phyloP scores from a whole-genome alignment of 139 green algal genomes.

The Tetradesmus obliquus region DNA sequence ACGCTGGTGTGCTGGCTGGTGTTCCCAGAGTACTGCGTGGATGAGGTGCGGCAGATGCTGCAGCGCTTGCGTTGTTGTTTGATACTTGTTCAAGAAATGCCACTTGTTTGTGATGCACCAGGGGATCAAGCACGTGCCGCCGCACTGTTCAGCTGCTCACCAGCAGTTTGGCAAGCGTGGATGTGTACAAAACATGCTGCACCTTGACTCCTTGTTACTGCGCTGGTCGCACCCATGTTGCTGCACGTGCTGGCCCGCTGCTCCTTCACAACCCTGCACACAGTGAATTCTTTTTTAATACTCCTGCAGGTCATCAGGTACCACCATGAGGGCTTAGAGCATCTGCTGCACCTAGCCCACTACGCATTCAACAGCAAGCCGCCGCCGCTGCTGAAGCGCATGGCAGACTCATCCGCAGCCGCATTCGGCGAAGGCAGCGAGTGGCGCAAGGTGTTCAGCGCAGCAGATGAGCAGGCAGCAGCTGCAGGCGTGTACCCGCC shows the following conservation, averaged over 20 bases:
- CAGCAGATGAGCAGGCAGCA: background rate
- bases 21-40: constrained; percentile 22
- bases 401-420: background rate
- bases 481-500: background rate
- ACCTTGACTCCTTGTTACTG: too few species aligned
- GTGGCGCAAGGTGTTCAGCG: background rate
- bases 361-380: background rate
- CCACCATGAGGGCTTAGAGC: constrained; percentile 23
- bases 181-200: too few species aligned
- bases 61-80: too few species aligned
- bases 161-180: too few species aligned
- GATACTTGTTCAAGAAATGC: too few species aligned
- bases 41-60: background rate
- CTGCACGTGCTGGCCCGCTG: too few species aligned
- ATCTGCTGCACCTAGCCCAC: constrained; percentile 11
- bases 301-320: background rate
- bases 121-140: too few species aligned
- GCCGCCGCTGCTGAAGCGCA: background rate
- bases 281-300: too few species aligned
- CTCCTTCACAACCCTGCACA: too few species aligned
- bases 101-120: too few species aligned
- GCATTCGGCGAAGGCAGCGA: background rate
- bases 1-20: constrained; percentile 1
- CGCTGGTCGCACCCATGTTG: too few species aligned
- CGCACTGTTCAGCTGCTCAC: too few species aligned